A percentile compares a stretch with the other conserved stretches of the same genome.
These are phyloP conservation scores for Sporisorium exsertum DNA, from an alignment of 1,284 basidiomycete species.

Conservation along the genomic window DNA sequence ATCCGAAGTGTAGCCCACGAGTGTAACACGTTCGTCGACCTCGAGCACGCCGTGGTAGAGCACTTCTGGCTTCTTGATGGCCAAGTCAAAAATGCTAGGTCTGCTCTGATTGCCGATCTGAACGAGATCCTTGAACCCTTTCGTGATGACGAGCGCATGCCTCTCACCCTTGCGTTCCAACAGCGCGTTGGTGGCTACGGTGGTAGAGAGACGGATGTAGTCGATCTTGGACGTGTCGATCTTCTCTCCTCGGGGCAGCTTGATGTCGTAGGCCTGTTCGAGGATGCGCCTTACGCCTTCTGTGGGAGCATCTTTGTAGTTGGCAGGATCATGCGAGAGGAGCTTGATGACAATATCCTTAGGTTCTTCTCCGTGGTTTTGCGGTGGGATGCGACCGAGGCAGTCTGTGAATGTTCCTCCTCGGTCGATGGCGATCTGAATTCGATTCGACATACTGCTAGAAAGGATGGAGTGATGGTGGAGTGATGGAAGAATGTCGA, in stretches of 20 bases:
- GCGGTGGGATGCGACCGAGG: slow-evolving; percentile 52
- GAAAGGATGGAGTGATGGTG: neutral
- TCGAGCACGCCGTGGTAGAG: slow-evolving; percentile 85
- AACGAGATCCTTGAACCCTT: slow-evolving; percentile 90
- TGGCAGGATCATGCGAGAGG: slow-evolving; percentile 73
- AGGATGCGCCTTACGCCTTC: slow-evolving; percentile 92
- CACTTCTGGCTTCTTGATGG: slow-evolving; percentile 76
- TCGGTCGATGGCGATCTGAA: slow-evolving; percentile 65
- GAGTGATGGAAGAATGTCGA: neutral
- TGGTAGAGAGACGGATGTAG: slow-evolving; percentile 91
- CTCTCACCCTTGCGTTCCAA: slow-evolving; percentile 92
- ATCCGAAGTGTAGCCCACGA: slow-evolving; percentile 91
- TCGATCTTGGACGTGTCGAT: slow-evolving; percentile 87
- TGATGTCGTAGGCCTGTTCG: slow-evolving; percentile 79
- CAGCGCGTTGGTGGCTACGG: slow-evolving; percentile 94
- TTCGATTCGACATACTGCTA: slow-evolving; percentile 37
- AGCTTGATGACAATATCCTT: slow-evolving; percentile 70
- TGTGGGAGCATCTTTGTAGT: slow-evolving; percentile 92
- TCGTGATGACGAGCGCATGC: slow-evolving; percentile 90
- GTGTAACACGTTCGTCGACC: slow-evolving; percentile 92
- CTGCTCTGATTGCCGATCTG: slow-evolving; percentile 92
- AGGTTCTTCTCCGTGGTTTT: slow-evolving; percentile 19
- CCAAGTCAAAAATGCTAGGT: slow-evolving; percentile 75
- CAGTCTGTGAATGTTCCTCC: slow-evolving; percentile 69
- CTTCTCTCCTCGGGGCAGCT: slow-evolving; percentile 77